Conservation (phyloP, 169 alveolate genomes). For the Pseudocohnilembus persalinus region DNA sequence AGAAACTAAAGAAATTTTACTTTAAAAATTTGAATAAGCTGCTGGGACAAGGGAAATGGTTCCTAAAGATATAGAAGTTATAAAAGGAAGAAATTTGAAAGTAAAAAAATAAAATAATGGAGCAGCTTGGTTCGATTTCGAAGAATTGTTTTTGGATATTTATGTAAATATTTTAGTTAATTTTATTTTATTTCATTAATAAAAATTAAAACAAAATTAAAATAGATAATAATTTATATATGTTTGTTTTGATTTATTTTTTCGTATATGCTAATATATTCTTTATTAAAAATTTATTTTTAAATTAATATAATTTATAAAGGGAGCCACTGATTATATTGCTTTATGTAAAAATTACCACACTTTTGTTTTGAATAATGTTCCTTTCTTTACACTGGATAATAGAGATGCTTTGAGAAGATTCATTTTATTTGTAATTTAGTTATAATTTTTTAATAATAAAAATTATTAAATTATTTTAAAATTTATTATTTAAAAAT, state of each 20-base stretch:
- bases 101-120: background rate
- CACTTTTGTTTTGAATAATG: background rate
- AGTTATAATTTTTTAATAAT: too few species aligned
- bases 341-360: background rate
- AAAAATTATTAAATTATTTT: too few species aligned
- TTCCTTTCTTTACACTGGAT: background rate
- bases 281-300: too few species aligned
- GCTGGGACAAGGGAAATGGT: background rate
- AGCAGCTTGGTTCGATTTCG: background rate
- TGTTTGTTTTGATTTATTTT: too few species aligned
- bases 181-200: too few species aligned
- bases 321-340: background rate
- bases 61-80: background rate
- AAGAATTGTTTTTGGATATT: too few species aligned
- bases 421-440: background rate
- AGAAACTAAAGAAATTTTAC: background rate
- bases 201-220: too few species aligned
- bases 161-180: background rate
- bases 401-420: background rate
- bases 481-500: too few species aligned
- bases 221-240: too few species aligned
- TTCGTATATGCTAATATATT: too few species aligned
- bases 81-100: background rate
- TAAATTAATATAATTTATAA: too few species aligned
- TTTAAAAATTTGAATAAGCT: too few species aligned